Evolutionary conservation across 768 basidiomycete genomes (phyloP).

Genomic region (Tylopilus balloui): DNA sequence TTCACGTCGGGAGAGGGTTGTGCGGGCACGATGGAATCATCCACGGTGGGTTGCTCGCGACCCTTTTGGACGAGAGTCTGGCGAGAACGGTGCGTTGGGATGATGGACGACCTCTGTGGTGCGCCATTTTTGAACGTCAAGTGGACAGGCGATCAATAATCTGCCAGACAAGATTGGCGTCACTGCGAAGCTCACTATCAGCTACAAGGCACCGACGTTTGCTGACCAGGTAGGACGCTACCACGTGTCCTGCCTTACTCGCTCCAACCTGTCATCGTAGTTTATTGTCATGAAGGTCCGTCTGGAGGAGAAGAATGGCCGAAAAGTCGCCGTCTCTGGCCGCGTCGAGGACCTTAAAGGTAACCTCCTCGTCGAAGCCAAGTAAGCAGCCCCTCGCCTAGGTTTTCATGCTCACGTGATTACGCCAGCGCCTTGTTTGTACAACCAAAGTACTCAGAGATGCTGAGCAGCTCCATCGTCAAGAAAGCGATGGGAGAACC

Average conservation of each 20-base stretch:
- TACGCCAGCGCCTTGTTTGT: slow-evolving; percentile 68
- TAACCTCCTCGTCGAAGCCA: slow-evolving; percentile 74
- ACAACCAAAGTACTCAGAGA: slow-evolving; percentile 82
- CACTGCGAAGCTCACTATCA: slow-evolving; percentile 77
- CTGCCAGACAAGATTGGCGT: slow-evolving; percentile 89
- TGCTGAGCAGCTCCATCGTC: slow-evolving; percentile 58
- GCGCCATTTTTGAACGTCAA: slow-evolving; percentile 4
- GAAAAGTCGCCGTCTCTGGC: slow-evolving; percentile 71
- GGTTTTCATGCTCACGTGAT: neutral
- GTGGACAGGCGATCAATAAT: slow-evolving; percentile 69
- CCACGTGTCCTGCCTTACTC: neutral
- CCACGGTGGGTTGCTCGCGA: slow-evolving; percentile 90
- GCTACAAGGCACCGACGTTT: slow-evolving; percentile 82
- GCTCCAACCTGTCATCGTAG: slow-evolving; percentile 34
- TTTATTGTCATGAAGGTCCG: slow-evolving; percentile 79
- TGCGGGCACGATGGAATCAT: slow-evolving; percentile 95
- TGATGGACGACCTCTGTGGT: neutral
- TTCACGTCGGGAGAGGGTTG: slow-evolving; percentile 81
- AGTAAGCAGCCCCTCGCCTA: slow-evolving; percentile 42
- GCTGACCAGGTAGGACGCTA: slow-evolving; percentile 68
- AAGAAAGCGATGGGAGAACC: slow-evolving; percentile 65
- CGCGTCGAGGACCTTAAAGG: slow-evolving; percentile 80
- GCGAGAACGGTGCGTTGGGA: slow-evolving; percentile 62
- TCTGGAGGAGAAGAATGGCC: slow-evolving; percentile 63
- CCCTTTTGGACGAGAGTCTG: slow-evolving; percentile 81